phyloP scores from a whole-genome alignment of 2,329 filamentous ascomycete genomes.

The Atkinsonella texensis region DNA sequence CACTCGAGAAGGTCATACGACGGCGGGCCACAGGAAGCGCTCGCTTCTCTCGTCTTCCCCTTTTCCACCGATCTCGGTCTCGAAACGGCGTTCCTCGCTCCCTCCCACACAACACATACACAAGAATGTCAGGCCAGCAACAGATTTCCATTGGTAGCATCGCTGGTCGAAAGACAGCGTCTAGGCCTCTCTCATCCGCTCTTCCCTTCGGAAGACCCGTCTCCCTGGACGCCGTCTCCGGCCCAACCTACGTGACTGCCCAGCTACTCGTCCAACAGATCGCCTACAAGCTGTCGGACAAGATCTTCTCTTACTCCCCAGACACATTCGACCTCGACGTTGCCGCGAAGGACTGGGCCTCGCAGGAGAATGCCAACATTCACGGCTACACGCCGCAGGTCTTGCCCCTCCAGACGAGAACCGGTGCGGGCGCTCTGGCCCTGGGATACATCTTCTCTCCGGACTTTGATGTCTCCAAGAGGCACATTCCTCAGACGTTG shows the following conservation, averaged over 20 bases:
- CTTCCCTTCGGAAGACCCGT: constrained; percentile 47
- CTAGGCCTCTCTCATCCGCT: constrained; percentile 35
- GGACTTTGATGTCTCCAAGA: constrained; percentile 86
- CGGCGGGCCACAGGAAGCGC: background rate
- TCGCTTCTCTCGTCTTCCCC: background rate
- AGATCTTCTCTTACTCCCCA: constrained; percentile 93
- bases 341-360: constrained; percentile 68
- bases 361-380: constrained; percentile 60
- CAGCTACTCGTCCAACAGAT: constrained; percentile 94
- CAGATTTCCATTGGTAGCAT: no score
- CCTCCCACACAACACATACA: no score
- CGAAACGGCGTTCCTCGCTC: background rate
- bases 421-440: constrained; percentile 81
- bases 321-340: constrained; percentile 85
- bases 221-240: constrained; percentile 52
- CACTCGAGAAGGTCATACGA: background rate
- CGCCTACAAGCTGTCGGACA: constrained; percentile 88
- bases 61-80: background rate
- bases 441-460: constrained; percentile 96
- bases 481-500: constrained; percentile 82
- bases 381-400: constrained; percentile 71
- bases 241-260: constrained; percentile 84
- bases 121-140: no score
- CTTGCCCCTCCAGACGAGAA: constrained; percentile 71
- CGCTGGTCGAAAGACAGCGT: constrained; percentile 6